These are phyloP conservation scores for Cylindrodendrum hubeiense DNA, from an alignment of 2,329 filamentous ascomycete genomes.

Conservation along the genomic window DNA sequence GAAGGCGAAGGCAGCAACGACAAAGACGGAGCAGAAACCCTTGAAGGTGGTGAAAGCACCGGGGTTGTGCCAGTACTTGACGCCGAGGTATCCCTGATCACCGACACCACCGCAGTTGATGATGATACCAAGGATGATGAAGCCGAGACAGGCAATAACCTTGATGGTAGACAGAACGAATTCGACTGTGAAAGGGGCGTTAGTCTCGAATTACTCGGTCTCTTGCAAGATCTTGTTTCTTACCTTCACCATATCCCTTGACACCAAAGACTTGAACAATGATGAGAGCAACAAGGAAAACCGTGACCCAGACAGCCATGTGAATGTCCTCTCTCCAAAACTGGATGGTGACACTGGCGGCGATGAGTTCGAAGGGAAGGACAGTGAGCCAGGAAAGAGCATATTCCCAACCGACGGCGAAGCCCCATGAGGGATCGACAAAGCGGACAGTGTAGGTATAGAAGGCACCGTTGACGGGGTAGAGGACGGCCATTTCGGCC, in stretches of 20 bases:
- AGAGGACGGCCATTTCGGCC: constrained; percentile 91
- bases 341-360: constrained; percentile 84
- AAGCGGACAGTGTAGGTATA: constrained; percentile 93
- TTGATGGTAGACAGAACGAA: constrained; percentile 91
- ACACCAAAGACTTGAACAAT: constrained; percentile 89
- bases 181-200: constrained; percentile 67
- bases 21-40: constrained; percentile 81
- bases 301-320: constrained; percentile 81
- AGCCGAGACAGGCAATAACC: constrained; percentile 72
- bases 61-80: constrained; percentile 79
- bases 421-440: constrained; percentile 92
- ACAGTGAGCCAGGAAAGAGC: constrained; percentile 89
- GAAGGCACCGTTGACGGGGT: constrained; percentile 92
- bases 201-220: not conserved
- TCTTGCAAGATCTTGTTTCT: not conserved
- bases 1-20: constrained; percentile 82
- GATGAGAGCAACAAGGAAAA: constrained; percentile 84
- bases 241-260: constrained; percentile 81
- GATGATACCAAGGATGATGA: constrained; percentile 84
- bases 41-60: constrained; percentile 89
- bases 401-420: constrained; percentile 97
- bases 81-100: constrained; percentile 82
- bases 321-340: constrained; percentile 79
- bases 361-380: constrained; percentile 87
- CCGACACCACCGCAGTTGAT: constrained; percentile 86